Evolutionary conservation across 73 alveolate genomes (phyloP), one percentile per base, ranked within the genome.

Genomic region (Halteria grandinella): DNA sequence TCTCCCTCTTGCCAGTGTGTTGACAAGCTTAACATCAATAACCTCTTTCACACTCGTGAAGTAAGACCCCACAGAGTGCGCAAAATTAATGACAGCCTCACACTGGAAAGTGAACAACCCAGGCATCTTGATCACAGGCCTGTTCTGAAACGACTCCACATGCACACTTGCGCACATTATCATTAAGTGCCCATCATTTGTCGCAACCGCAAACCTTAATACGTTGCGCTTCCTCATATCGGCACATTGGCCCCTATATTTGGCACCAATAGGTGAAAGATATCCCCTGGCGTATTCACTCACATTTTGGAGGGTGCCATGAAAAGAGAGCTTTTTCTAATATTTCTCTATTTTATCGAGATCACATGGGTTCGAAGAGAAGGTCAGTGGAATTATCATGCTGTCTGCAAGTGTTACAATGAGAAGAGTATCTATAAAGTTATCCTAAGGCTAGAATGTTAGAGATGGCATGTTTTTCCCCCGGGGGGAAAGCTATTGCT

Each of bases 121-220:
- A n/a, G n/a, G n/a, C n/a, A n/a, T n/a, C n/a, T n/a, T n/a, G n/a
- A n/a, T n/a, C n/a, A n/a, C n/a, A n/a, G n/a, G n/a, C n/a, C n/a
- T n/a, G n/a, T n/a, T n/a, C n/a, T n/a, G n/a, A n/a, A n/a, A n/a
- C n/a, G n/a, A n/a, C n/a, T n/a, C n/a, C n/a, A n/a, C n/a, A n/a
- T n/a, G n/a, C n/a, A n/a, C n/a, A n/a, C n/a, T 40, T 10, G 80
- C 80, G 24, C 47, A 45, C 66, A 66, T 44, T 17, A 18, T 47
- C 5, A 41, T 18, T 12, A 66, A 25, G 18, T 45, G 23, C 15
- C 80, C 80, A 66, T 66, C 80, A 66, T 66, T 66, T 2, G 80
- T 66, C 7, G 80, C 80, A 2, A 66, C 54, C 6, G 69, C 80
- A 66, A 66, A 66, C 15, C 50, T 39, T 14, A 11, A 39, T 39